phyloP scores from a whole-genome alignment of 805 yeast species.

The Ogataea philodendri region DNA sequence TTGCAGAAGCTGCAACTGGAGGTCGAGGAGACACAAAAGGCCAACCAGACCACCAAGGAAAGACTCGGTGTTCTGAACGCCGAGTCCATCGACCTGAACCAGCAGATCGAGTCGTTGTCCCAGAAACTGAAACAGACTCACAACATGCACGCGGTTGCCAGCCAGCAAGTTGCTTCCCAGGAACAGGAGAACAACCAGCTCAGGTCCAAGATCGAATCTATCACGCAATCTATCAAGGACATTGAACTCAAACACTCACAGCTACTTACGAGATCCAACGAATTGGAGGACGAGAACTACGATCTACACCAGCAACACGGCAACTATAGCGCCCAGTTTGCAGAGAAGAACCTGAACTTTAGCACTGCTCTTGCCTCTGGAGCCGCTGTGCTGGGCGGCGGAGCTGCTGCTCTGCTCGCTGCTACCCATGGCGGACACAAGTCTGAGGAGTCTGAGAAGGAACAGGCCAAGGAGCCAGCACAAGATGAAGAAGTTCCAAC shows the following conservation, averaged over 20 bases:
- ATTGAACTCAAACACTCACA: constrained; percentile 28
- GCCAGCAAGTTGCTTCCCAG: constrained; percentile 64
- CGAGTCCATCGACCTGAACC: constrained; percentile 58
- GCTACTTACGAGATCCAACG: constrained; percentile 21
- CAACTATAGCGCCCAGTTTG: constrained; percentile 32
- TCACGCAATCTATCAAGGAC: constrained; percentile 28
- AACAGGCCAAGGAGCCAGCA: neutral
- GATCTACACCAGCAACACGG: constrained; percentile 38
- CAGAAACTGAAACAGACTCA: constrained; percentile 59
- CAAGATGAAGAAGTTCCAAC: constrained; percentile 33
- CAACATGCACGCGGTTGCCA: constrained; percentile 61
- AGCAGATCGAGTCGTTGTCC: constrained; percentile 51
- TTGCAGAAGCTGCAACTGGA: constrained; percentile 58
- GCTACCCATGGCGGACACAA: constrained; percentile 17
- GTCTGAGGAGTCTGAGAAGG: constrained; percentile 11
- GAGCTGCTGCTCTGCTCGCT: constrained; percentile 23
- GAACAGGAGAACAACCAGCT: constrained; percentile 46
- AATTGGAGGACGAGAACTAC: constrained; percentile 39
- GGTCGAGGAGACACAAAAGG: constrained; percentile 66
- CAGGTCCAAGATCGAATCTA: constrained; percentile 23
- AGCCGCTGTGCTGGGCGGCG: constrained; percentile 24
- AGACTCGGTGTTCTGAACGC: constrained; percentile 64
- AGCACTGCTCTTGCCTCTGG: constrained; percentile 32
- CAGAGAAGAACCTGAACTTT: constrained; percentile 32
- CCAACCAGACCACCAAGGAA: constrained; percentile 64